phyloP scores from a whole-genome alignment of 75 land plant species.

The Isoetes taiwanensis region DNA sequence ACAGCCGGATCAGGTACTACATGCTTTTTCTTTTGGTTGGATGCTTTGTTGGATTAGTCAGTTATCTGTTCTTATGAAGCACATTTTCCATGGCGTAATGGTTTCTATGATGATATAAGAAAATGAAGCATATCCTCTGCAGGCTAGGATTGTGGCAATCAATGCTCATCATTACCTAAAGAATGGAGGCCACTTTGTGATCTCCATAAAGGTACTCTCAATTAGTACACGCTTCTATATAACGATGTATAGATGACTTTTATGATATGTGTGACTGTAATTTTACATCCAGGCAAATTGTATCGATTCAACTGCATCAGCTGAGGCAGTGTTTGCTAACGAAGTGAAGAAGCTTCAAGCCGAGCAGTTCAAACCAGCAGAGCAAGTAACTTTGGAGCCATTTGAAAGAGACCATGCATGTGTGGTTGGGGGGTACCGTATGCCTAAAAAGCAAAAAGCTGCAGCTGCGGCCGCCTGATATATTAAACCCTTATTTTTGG shows the following conservation, averaged over 20 bases:
- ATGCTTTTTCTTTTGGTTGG: neutral
- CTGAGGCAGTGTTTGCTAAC: slow-evolving; percentile 38
- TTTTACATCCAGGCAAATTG: slow-evolving; percentile 59
- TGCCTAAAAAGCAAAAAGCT: slow-evolving; percentile 63
- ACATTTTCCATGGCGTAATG: neutral
- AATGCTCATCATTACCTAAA: slow-evolving; percentile 82
- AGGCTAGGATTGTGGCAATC: slow-evolving; percentile 82
- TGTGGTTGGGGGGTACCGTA: slow-evolving; percentile 75
- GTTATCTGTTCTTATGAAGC: too few species aligned
- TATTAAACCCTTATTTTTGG: too few species aligned
- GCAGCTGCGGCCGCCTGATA: slow-evolving; percentile 16
- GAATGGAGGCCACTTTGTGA: slow-evolving; percentile 85
- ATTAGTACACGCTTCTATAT: neutral
- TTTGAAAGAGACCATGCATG: slow-evolving; percentile 91
- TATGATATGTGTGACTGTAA: neutral
- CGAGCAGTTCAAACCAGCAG: slow-evolving; percentile 75
- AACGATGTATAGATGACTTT: neutral
- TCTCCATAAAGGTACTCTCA: slow-evolving; percentile 69
- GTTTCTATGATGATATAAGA: neutral
- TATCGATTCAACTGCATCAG: slow-evolving; percentile 78
- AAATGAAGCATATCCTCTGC: too few species aligned
- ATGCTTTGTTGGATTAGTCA: neutral
- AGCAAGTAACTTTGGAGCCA: slow-evolving; percentile 83
- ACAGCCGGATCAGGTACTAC: slow-evolving; percentile 72
- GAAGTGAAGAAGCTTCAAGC: slow-evolving; percentile 45